Evolutionary conservation across 148 eudicot genomes (phyloP).

Genomic region (Fagopyrum esculentum): DNA sequence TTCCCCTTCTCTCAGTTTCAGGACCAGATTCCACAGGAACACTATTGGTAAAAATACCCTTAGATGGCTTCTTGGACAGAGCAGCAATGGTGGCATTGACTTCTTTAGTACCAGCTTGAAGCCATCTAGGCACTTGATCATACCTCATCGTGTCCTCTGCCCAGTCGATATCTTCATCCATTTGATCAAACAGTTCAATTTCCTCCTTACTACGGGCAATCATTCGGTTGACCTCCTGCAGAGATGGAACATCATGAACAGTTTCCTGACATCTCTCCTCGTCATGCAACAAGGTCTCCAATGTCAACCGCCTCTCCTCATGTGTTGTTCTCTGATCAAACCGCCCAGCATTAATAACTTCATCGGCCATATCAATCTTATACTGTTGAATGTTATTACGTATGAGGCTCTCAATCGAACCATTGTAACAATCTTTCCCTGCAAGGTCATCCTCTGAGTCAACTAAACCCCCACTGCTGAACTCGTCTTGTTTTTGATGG

Average conservation of each 20-base stretch:
- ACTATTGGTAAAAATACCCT: constrained; percentile 37
- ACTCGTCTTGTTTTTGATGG: constrained; percentile 89
- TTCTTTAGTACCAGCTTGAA: constrained; percentile 72
- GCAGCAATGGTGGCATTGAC: constrained; percentile 60
- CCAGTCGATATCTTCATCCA: constrained; percentile 98
- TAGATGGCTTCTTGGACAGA: constrained; percentile 77
- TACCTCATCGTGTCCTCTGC: constrained; percentile 80
- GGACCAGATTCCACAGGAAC: constrained; percentile 29
- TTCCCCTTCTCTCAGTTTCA: constrained; percentile 65
- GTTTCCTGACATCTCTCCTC: constrained; percentile 97
- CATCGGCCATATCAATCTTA: constrained; percentile 99
- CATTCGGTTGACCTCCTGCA: constrained; percentile 93
- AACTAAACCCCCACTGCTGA: constrained; percentile 62
- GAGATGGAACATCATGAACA: constrained; percentile 93
- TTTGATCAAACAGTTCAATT: constrained; percentile 92
- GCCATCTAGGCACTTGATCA: constrained; percentile 93
- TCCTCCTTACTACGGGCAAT: constrained; percentile 97
- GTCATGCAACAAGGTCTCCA: constrained; percentile 91
- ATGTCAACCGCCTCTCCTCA: constrained; percentile 90
- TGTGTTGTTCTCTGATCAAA: constrained; percentile 99
- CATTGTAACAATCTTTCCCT: constrained; percentile 94
- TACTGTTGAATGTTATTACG: constrained; percentile 95
- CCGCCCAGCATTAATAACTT: constrained; percentile 97
- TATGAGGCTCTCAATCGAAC: constrained; percentile 91
- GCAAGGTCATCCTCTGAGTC: constrained; percentile 96